phyloP scores from a whole-genome alignment of 371 early-diverging fungal genomes.

The Mucor piriformis region DNA sequence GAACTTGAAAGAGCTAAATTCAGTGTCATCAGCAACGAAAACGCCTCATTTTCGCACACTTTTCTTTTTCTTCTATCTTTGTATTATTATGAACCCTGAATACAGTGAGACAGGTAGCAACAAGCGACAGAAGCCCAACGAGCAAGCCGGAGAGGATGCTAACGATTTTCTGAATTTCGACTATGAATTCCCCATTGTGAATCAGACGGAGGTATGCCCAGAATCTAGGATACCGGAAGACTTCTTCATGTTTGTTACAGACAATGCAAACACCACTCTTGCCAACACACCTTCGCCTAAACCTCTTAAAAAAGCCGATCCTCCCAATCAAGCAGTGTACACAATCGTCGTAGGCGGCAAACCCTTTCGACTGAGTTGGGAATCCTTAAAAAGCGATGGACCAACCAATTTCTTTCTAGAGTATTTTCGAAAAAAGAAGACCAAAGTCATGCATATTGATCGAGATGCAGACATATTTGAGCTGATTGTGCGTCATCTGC shows the following conservation, averaged over 20 bases:
- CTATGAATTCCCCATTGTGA: constrained; percentile 8
- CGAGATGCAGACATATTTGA: constrained; percentile 61
- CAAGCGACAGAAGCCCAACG: constrained; percentile 9
- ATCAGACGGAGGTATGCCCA: background rate
- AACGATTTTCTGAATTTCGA: constrained; percentile 23
- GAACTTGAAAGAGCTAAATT: no score
- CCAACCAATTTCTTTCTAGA: constrained; percentile 50
- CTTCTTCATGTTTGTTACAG: constrained; percentile 27
- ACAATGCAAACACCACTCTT: background rate
- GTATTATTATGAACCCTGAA: background rate
- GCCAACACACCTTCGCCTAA: background rate
- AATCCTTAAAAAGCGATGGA: constrained; percentile 53
- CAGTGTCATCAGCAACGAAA: no score
- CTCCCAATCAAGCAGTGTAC: constrained; percentile 38
- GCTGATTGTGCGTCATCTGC: constrained; percentile 59
- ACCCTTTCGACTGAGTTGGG: constrained; percentile 49
- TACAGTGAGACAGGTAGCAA: background rate
- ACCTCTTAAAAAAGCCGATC: constrained; percentile 8
- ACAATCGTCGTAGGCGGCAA: constrained; percentile 50
- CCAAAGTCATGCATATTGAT: constrained; percentile 57
- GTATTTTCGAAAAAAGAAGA: constrained; percentile 38
- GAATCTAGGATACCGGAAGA: constrained; percentile 17
- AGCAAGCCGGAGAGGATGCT: background rate
- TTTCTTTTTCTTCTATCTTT: background rate
- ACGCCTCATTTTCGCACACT: background rate